Conservation (phyloP, 163 green algal genomes). For the Scenedesmus sp. region DNA sequence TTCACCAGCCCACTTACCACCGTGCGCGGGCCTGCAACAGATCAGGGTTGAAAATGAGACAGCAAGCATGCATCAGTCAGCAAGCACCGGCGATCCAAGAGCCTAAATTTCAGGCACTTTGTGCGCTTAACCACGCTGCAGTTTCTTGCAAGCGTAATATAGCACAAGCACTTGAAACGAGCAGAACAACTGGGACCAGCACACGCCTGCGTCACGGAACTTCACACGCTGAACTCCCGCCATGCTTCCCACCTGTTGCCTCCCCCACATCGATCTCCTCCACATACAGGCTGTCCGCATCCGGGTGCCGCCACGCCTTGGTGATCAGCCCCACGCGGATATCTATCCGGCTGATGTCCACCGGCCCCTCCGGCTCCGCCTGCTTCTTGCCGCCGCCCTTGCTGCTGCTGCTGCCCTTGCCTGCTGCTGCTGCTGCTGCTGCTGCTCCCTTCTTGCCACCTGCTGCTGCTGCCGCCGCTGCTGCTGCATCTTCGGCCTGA, state of each 20-base stretch:
- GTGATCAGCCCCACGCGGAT: constrained; percentile 77
- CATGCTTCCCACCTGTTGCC: constrained; percentile 12
- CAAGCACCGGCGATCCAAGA: no score
- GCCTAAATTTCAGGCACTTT: no score
- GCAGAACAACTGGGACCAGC: no score
- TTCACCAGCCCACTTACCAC: constrained; percentile 94
- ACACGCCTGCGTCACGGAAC: not conserved
- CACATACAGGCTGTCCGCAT: constrained; percentile 95
- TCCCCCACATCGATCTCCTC: constrained; percentile 98
- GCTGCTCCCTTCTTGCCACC: constrained; percentile 35
- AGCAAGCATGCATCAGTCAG: no score
- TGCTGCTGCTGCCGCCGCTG: constrained; percentile 54
- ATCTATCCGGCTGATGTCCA: constrained; percentile 89
- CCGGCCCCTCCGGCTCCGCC: constrained; percentile 56
- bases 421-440: constrained; percentile 39
- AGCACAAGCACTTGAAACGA: no score
- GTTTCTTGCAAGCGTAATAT: no score
- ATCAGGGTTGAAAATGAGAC: not conserved
- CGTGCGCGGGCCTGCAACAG: constrained; percentile 54
- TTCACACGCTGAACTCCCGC: no score
- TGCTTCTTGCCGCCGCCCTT: constrained; percentile 55
- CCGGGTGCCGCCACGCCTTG: constrained; percentile 78
- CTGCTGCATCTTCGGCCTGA: constrained; percentile 70
- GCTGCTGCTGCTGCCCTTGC: constrained; percentile 46
- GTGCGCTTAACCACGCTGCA: no score